Evolutionary conservation across 2,329 filamentous ascomycete genomes (phyloP), one percentile per base, ranked within the genome.

Genomic region (Penicillium olsonii): DNA sequence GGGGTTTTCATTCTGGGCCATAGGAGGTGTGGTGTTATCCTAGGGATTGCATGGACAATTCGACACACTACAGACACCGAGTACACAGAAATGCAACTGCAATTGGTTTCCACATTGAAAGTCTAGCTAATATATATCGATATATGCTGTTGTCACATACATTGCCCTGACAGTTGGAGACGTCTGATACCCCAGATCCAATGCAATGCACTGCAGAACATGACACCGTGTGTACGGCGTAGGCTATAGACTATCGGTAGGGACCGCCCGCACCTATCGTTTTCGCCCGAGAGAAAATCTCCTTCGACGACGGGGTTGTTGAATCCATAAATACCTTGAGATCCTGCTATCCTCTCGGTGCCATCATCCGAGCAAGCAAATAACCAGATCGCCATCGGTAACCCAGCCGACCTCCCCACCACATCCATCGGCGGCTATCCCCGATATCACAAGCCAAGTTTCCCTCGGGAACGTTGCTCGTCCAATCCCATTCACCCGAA

Each of bases 401-500:
- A 4, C 34, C 20, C 24, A 33, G 27, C 44, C 37, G 29, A 17
- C 27, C 22, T 35, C 37, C 27, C 43, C 27, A 27, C 35, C 33
- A n/a, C n/a, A 27, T 31, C 41, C 26, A 20, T 45, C 56, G 52
- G 62, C 63, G 62, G 60, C 52, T 56, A 63, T 60, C 56, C 58
- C 63, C 63, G 61, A 58, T 20, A 5, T 26, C 19, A 9, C 49
- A 49, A 38, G 50, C 48, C 45, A 49, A 50, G 42, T 60, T 59
- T 57, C 50, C 57, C 59, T 57, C 54, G 57, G 59, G 57, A 57
- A 59, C 46, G 29, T 53, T 15, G 44, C 52, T 45, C 27, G 34
- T 38, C 44, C 54, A 52, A 54, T 35, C 46, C 24, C 40, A 42
- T 46, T 42, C 24, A 44, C 48, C 44, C 38, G 39, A 51, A 42